Evolutionary conservation across 805 yeast genomes (phyloP).

Genomic region (Millerozyma miso): DNA sequence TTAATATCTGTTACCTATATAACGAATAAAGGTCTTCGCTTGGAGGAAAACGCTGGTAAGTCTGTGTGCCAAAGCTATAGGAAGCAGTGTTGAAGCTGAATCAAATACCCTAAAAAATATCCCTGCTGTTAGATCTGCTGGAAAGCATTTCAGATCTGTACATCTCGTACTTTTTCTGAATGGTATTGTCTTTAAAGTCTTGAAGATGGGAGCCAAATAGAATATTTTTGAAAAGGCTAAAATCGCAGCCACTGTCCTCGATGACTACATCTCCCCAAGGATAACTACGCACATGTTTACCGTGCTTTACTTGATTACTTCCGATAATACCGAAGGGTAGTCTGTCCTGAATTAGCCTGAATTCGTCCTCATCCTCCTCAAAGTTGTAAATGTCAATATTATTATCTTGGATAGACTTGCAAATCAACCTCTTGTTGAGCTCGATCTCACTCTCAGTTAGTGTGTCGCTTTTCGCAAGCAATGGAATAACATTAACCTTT

Average conservation of each 20-base stretch:
- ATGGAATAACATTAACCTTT: slow-evolving; percentile 78
- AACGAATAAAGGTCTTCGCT: no score
- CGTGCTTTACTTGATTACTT: slow-evolving; percentile 4
- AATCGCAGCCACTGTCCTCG: slow-evolving; percentile 17
- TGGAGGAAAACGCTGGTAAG: no score
- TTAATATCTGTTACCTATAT: no score
- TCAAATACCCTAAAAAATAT: background rate
- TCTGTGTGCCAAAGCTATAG: no score
- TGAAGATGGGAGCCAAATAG: slow-evolving; percentile 22
- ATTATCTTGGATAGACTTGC: slow-evolving; percentile 47
- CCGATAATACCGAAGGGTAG: slow-evolving; percentile 19
- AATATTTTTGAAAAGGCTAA: slow-evolving; percentile 14
- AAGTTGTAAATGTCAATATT: slow-evolving; percentile 41
- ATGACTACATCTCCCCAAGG: slow-evolving; percentile 18
- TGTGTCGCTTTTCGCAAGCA: slow-evolving; percentile 77
- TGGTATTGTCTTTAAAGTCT: slow-evolving; percentile 23
- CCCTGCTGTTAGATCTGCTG: slow-evolving; percentile 1
- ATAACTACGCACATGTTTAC: slow-evolving; percentile 9
- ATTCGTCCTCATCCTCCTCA: slow-evolving; percentile 15
- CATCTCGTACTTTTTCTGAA: slow-evolving; percentile 15
- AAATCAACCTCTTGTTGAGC: slow-evolving; percentile 51
- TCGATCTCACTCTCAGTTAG: slow-evolving; percentile 54
- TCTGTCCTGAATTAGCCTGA: slow-evolving; percentile 10
- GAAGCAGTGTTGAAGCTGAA: no score
- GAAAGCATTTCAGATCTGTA: slow-evolving; percentile 12